Evolutionary conservation across 2,329 filamentous ascomycete genomes (phyloP).

Genomic region (Lachnellula cervina): DNA sequence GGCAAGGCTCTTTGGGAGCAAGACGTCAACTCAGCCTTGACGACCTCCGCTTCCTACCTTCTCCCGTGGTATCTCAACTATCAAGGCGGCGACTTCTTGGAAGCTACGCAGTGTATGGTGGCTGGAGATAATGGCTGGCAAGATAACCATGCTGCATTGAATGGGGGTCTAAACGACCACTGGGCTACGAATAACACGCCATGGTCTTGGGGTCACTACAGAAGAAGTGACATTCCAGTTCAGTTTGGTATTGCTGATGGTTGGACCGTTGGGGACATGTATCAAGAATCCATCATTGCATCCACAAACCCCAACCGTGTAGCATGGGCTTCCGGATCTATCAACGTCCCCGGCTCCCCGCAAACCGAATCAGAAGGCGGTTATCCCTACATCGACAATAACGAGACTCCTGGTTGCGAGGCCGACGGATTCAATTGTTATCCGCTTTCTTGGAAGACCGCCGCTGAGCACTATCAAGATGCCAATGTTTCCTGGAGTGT

Average conservation of each 20-base stretch:
- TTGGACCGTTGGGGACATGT: conserved; percentile 43
- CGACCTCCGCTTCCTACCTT: conserved; percentile 39
- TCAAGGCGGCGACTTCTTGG: conserved; percentile 43
- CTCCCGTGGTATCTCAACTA: conserved; percentile 53
- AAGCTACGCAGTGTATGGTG: conserved; percentile 50
- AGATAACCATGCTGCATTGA: conserved; percentile 47
- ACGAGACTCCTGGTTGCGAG: conserved; percentile 43
- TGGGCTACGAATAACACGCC: conserved; percentile 52
- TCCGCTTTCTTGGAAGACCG: conserved; percentile 43
- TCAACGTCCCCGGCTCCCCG: conserved; percentile 41
- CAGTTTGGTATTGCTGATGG: conserved; percentile 51
- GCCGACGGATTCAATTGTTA: conserved; percentile 39
- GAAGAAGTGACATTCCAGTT: conserved; percentile 47
- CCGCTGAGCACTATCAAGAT: conserved; percentile 39
- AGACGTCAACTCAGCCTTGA: conserved; percentile 21
- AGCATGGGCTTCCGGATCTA: conserved; percentile 40
- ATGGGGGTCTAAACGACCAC: conserved; percentile 46
- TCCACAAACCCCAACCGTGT: conserved; percentile 43
- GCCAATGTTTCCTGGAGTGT: conserved; percentile 43
- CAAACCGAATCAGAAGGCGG: conserved; percentile 38
- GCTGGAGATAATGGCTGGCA: conserved; percentile 48
- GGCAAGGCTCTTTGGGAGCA: conserved; percentile 20
- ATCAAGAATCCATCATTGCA: conserved; percentile 44
- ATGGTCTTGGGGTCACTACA: conserved; percentile 48
- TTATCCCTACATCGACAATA: conserved; percentile 40